Base-by-base conservation (phyloP, 768 basidiomycete genomes). In the Botryobasidium botryosum region DNA sequence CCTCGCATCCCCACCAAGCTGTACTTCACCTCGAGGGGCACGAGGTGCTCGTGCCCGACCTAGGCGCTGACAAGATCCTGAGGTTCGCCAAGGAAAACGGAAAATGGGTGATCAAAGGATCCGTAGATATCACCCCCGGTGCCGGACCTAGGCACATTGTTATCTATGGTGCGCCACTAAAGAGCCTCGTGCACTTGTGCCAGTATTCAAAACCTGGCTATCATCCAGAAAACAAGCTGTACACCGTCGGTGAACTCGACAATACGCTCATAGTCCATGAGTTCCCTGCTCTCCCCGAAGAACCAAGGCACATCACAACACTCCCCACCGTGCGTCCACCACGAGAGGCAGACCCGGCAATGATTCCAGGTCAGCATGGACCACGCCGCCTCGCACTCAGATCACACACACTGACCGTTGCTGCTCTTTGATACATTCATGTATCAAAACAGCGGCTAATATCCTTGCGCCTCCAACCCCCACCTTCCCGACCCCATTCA, bases 1-100 rank as follows among this genome's bases (percentile, higher is more conserved):
- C 63, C 4, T 68, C 83, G 3, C 87, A 90, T 55, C 79, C 82
- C 0, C 86, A 88, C 61, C 79, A 87, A 53, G 72, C 76, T 27
- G 54, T 68, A 46, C 53, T 75, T 12, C 67, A 71, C 32, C 58
- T 67, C 25, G 59, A 63, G 15, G 63, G 67, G 39, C 54, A 64
- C 23, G 79, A 82, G 50, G 60, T 87, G 10, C 66, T 85, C 35
- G 66, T 84, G 1, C 74, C 81, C 1, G 83, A 88, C 57, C 64
- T 90, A 5, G 85, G 85, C 3, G 67, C 71, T 2, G 86, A 88
- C 56, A 66, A 67, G 43, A 68, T 84, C 13, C 75, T 70, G 61
- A 63, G 71, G 45, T 63, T 78, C 47, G 62, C 60, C 51, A 68
- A 71, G 55, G 27, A 49, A 2, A 59, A 60, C 17, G 72, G 68